Base-by-base conservation (phyloP, 2,329 filamentous ascomycete species). In the Fusarium buharicum region DNA sequence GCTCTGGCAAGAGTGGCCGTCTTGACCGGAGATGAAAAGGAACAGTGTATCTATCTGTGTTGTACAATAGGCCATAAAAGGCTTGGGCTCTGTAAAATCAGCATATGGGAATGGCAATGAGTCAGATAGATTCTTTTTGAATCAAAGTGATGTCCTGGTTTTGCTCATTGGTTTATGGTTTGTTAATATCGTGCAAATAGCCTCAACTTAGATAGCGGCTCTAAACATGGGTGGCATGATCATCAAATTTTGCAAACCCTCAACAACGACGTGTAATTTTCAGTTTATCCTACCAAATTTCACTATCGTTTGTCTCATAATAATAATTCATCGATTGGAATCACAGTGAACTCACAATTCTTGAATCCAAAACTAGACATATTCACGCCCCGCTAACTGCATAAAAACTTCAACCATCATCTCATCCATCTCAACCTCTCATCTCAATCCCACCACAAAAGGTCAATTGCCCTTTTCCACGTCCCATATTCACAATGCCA, bases 21-120 rank as follows among this genome's bases (percentile, higher is more conserved):
- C 62, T 50, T 55, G 28, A 28, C 46, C 18, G 38, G 39, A 40
- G 39, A 16, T 18, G 31, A 45, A 50, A 50, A 45, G 40, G 36
- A 24, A 38, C 44, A 50, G 39, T 66, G 47, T 53, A 66, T 62
- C 54, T 65, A 66, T 67, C 59, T 57, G 55, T 54, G 58, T 60
- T 63, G 66, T 70, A 70, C 58, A 70, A 62, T 69, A 70, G 50
- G 57, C 51, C 51, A 52, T 54, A 46, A 52, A 66, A 62, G 64
- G 62, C 55, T 62, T 49, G 31, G 50, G 48, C 49, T 56, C 59
- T 68, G 64, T 62, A 66, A 69, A 62, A 66, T 52, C 49, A 61
- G 55, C 43, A 41, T 37, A 50, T 43, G 40, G 41, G 40, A 57
- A 66, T 52, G 41, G 50, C n/a, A 49, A 50, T n/a, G 17, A 53